These are phyloP conservation scores for Hypocreales sp. DNA, from an alignment of 2,329 filamentous ascomycete species.

Conservation along the genomic window DNA sequence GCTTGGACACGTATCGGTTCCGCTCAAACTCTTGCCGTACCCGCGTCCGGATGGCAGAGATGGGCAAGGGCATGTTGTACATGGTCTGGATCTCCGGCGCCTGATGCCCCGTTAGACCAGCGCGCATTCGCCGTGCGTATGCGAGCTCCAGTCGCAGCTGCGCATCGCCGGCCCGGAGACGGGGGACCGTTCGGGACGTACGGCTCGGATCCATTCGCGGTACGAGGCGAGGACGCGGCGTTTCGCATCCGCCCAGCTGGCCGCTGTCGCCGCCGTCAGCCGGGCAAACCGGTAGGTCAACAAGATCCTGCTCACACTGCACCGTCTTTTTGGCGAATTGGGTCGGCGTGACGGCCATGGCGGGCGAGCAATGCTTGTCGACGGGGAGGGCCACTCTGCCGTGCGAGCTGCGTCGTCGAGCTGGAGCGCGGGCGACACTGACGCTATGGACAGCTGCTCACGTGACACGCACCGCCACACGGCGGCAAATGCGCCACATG, in stretches of 20 bases:
- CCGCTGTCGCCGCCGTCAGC: slow-evolving; percentile 42
- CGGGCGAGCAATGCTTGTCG: slow-evolving; percentile 26
- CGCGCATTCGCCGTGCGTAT: background rate
- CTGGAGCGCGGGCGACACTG: no score
- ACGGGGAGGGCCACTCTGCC: slow-evolving; percentile 10
- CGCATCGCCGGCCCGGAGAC: no score
- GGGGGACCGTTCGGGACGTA: slow-evolving; percentile 36
- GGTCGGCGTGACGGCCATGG: slow-evolving; percentile 82
- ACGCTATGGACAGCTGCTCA: no score
- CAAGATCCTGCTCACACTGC: slow-evolving; percentile 44
- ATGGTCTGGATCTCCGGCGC: slow-evolving; percentile 93
- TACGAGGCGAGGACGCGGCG: slow-evolving; percentile 77
- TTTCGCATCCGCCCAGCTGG: slow-evolving; percentile 81
- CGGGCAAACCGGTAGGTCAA: slow-evolving; percentile 2
- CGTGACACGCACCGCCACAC: slow-evolving; percentile 11
- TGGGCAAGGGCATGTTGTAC: slow-evolving; percentile 85
- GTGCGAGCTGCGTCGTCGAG: no score
- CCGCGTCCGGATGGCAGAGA: slow-evolving; percentile 78
- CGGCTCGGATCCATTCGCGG: slow-evolving; percentile 89
- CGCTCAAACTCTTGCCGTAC: slow-evolving; percentile 95
- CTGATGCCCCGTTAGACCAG: slow-evolving; percentile 28
- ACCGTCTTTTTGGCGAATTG: slow-evolving; percentile 73
- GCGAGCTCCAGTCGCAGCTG: no score
- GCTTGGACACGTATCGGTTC: slow-evolving; percentile 82
- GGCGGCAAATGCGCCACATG: no score